Base-by-base conservation (phyloP, 371 early-diverging fungal genomes). In the Mucor saturninus region DNA sequence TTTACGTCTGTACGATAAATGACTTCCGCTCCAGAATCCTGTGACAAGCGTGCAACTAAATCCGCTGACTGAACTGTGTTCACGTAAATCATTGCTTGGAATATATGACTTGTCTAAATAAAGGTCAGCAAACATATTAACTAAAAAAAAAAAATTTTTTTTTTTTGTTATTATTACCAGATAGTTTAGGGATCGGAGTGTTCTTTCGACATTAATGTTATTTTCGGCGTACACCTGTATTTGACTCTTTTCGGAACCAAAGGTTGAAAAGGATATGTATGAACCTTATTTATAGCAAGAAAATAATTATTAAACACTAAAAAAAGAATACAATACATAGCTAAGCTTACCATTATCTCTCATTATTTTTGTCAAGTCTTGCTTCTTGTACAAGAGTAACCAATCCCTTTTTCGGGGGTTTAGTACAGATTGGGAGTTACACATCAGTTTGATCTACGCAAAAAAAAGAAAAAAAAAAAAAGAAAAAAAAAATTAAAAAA, bases 141-240 rank as follows among this genome's bases (percentile, higher is more conserved):
- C 35, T 35, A 30, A n/a, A 46, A 59, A 54, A 35, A 28, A 37
- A 45, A 6, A 21, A 10, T 11, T 26, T 46, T 46, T 46, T 46
- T 46, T 21, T 46, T 14, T 31, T 21, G 8, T 54, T 15, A 15
- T 26, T 62, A 21, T 21, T 84, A 91, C 92, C 84, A 93, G 59
- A 56, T 83, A 83, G 81, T 88, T 91, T 35, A 93, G 64, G 0
- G 89, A 86, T 38, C 91, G 79, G 53, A 90, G 77, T 35, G 92
- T 88, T n/a, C 93, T 77, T 61, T 89, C 89, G 9, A 91, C 84
- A 71, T 89, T 87, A 10, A 90, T 86, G 15, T 72, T 68, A 59
- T 89, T 85, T 61, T 88, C 89, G 31, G 91, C 93, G 68, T 80
- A 84, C 30, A 87, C 83, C 40, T 80, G 75, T 43, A 89, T 76